A percentile compares a stretch with the other conserved stretches of the same genome.
phyloP scores from a whole-genome alignment of 2,329 filamentous ascomycete species.

The Fusarium sp. region DNA sequence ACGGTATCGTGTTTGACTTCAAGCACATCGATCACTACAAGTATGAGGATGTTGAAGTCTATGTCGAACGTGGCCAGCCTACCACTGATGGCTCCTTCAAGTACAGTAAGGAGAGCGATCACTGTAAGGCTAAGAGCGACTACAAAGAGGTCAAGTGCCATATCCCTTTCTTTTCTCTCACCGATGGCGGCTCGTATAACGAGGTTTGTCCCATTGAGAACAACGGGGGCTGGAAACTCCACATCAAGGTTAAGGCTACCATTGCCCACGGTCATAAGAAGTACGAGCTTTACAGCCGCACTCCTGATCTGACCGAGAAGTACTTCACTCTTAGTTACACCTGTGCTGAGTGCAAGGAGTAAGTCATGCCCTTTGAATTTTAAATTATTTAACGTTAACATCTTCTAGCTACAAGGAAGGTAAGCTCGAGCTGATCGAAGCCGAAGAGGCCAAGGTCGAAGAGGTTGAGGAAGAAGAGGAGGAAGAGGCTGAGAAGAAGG shows the following conservation, averaged over 20 bases:
- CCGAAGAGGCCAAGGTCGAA: neutral
- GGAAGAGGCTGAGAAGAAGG: neutral
- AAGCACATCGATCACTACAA: slow-evolving; percentile 45
- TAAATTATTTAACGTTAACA: neutral
- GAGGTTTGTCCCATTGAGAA: slow-evolving; percentile 47
- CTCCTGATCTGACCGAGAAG: slow-evolving; percentile 37
- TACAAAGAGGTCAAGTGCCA: slow-evolving; percentile 47
- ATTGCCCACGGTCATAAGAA: slow-evolving; percentile 43
- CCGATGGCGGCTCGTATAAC: slow-evolving; percentile 42
- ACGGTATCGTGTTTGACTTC: slow-evolving; percentile 46
- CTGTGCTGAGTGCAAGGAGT: slow-evolving; percentile 48
- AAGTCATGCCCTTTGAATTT: neutral
- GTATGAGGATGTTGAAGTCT: slow-evolving; percentile 47
- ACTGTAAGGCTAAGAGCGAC: slow-evolving; percentile 38
- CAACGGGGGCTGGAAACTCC: slow-evolving; percentile 48
- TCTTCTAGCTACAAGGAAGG: slow-evolving; percentile 15
- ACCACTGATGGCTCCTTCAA: slow-evolving; percentile 39
- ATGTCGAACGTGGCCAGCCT: slow-evolving; percentile 41
- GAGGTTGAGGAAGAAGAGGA: slow-evolving; percentile 3
- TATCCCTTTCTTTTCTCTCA: slow-evolving; percentile 46
- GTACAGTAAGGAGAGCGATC: slow-evolving; percentile 44
- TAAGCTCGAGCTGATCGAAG: slow-evolving; percentile 31
- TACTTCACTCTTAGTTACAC: slow-evolving; percentile 49
- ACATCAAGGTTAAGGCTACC: slow-evolving; percentile 47
- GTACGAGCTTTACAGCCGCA: slow-evolving; percentile 45